phyloP scores from a whole-genome alignment of 805 yeast genomes.

The Trichomonascus vanleenenianus region DNA sequence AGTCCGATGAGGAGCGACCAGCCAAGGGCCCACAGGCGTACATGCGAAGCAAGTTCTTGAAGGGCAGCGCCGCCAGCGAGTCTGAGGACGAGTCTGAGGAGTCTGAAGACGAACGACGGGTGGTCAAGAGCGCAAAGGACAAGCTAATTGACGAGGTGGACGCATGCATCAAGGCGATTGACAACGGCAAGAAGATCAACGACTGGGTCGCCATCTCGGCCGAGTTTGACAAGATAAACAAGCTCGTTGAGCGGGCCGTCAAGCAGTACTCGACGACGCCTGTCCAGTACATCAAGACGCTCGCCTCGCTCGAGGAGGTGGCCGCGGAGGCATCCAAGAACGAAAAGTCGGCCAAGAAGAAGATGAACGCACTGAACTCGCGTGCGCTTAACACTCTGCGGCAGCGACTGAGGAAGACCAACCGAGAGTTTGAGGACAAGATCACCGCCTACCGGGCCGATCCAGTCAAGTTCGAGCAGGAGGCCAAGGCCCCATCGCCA shows the following conservation, averaged over 20 bases:
- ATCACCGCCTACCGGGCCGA: slow-evolving; percentile 53
- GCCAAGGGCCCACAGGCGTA: slow-evolving; percentile 28
- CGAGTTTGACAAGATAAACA: slow-evolving; percentile 73
- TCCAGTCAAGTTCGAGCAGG: slow-evolving; percentile 68
- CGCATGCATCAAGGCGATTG: slow-evolving; percentile 55
- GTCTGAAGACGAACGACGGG: slow-evolving; percentile 69
- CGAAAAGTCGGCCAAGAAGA: slow-evolving; percentile 52
- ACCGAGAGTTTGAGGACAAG: slow-evolving; percentile 57
- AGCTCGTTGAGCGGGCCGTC: slow-evolving; percentile 55
- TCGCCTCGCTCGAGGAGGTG: slow-evolving; percentile 66
- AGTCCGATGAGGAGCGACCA: slow-evolving; percentile 32
- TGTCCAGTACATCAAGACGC: slow-evolving; percentile 53
- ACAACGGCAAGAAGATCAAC: slow-evolving; percentile 55
- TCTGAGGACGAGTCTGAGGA: slow-evolving; percentile 46
- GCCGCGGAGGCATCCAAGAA: slow-evolving; percentile 44
- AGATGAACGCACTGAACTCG: slow-evolving; percentile 72
- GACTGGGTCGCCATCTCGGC: slow-evolving; percentile 70
- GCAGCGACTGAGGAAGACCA: slow-evolving; percentile 79
- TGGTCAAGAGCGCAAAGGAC: slow-evolving; percentile 89
- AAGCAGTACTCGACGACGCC: slow-evolving; percentile 78
- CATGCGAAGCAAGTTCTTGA: slow-evolving; percentile 29
- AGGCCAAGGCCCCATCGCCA: slow-evolving; percentile 17
- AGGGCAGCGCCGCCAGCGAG: slow-evolving; percentile 36
- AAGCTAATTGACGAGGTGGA: slow-evolving; percentile 85
- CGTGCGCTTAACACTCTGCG: slow-evolving; percentile 80